phyloP scores from a whole-genome alignment of 257 asterid genomes.

The Solanum sejunctum region DNA sequence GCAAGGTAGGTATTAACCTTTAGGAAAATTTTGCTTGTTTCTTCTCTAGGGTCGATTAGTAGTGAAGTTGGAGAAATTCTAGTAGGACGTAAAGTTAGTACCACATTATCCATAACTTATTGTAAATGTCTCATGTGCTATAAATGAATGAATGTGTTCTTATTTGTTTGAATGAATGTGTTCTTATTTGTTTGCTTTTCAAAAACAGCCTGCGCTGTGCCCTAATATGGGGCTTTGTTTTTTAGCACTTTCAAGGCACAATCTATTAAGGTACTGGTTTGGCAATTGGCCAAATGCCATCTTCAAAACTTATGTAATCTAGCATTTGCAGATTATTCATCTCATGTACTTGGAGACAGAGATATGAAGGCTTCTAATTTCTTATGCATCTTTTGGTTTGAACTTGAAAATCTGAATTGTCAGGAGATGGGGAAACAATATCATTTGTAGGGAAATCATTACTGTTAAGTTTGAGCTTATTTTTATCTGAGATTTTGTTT shows the following conservation, averaged over 20 bases:
- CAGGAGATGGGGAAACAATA: background rate
- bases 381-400: background rate
- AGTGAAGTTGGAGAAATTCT: background rate
- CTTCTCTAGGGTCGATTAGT: background rate
- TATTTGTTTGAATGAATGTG: background rate
- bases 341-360: background rate
- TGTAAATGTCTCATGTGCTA: background rate
- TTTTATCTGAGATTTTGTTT: background rate
- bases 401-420: background rate
- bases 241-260: background rate
- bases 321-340: background rate
- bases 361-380: background rate
- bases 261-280: background rate
- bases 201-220: background rate
- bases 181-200: background rate
- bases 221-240: background rate
- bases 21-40: background rate
- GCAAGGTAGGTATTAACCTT: constrained; percentile 52
- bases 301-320: background rate
- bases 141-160: background rate
- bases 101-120: background rate
- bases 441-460: background rate
- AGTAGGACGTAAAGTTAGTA: background rate
- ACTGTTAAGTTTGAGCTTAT: background rate
- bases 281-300: background rate